A percentile compares a stretch with the other conserved stretches of the same genome.
Evolutionary conservation across 768 basidiomycete genomes (phyloP).

Genomic region (Amanita exitialis): DNA sequence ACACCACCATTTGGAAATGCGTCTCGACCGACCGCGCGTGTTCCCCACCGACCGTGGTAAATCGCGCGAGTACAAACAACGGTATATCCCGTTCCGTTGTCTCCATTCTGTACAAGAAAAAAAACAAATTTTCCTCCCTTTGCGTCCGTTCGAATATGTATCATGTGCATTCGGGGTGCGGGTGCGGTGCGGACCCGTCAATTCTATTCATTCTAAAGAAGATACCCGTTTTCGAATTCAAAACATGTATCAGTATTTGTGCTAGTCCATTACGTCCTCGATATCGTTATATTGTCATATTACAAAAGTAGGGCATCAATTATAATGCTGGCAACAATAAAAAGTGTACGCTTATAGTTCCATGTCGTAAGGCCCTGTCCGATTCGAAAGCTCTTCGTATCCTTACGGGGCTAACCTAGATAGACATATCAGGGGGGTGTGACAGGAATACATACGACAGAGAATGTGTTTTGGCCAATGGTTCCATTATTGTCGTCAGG

Average conservation of each 20-base stretch:
- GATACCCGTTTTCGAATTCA: background rate
- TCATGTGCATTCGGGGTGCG: too few species aligned
- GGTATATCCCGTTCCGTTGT: background rate
- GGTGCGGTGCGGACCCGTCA: background rate
- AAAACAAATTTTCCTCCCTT: too few species aligned
- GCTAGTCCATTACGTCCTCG: background rate
- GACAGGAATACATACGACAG: background rate
- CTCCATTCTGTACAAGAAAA: background rate
- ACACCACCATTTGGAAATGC: background rate
- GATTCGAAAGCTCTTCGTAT: background rate
- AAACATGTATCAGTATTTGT: conserved; percentile 6
- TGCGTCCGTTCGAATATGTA: too few species aligned
- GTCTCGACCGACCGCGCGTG: background rate
- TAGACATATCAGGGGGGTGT: conserved; percentile 4
- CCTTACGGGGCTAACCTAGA: background rate
- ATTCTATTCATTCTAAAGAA: background rate
- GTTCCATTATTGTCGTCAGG: background rate
- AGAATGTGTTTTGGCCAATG: too few species aligned
- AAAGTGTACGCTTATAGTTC: background rate
- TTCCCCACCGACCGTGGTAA: conserved; percentile 7
- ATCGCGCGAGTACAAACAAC: background rate
- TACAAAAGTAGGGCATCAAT: background rate
- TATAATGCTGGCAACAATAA: background rate
- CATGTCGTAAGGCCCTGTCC: background rate
- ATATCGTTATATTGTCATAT: background rate